Base-by-base conservation (phyloP, 192 early-diverging fungal species). In the Linnemannia elongata region DNA sequence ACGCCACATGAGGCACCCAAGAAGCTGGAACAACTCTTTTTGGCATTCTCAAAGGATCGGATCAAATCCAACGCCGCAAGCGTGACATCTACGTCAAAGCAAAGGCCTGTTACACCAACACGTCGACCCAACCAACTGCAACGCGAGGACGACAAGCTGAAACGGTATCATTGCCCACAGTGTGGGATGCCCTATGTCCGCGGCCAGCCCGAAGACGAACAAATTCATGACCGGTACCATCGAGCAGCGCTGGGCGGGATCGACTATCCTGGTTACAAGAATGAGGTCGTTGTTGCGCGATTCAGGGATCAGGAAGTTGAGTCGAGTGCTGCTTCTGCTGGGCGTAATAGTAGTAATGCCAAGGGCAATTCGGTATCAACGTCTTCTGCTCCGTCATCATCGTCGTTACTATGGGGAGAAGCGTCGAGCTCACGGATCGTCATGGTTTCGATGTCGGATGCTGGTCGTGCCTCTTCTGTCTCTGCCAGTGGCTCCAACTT, bases 261-360 rank as follows among this genome's bases (percentile, higher is more conserved):
- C 70, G 85, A 84, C 36, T 91, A 89, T 78, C 82, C 88, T 42
- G 89, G 82, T 22, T 91, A 91, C 52, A 89, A 91, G 74, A 82
- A 88, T 76, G 88, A 91, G 52, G 77, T 88, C 35, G 82, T 89
- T 1, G 74, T 89, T 36, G 88, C 81, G 2, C 74, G 52, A 24
- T 88, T 72, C 22, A 69, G 39, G 12, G 82, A 83, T 57, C 45
- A 27, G 22, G 77, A 83, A 4, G 42, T 77, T 2, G 78, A 80
- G 6, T 15, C 27, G 60, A 35, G 3, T 66, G 60, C 6, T 66
- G n/a, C 55, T 57, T 57, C 55, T 57, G 24, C 55, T 57, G 60
- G 27, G 12, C 60, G 60, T 15, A 66, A 12, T 33, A 13, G 60
- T 66, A 30, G 60, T 33, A 52, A 4, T 52, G 60, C 27, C 27